These are phyloP conservation scores for Talaromyces stipitatus DNA, from an alignment of 495 filamentous ascomycete species.

Conservation along the genomic window DNA sequence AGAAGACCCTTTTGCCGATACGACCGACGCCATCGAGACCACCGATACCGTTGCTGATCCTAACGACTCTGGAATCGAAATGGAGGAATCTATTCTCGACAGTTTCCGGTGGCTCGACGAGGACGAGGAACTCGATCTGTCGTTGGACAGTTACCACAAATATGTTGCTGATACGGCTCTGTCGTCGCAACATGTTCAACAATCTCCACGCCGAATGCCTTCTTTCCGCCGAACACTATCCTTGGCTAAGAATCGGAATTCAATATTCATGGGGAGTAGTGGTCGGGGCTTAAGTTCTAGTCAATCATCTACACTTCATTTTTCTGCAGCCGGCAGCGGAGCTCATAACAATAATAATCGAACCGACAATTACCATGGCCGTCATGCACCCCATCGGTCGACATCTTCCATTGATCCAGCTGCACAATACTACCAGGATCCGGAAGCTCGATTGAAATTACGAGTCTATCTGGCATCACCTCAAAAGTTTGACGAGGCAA, in stretches of 20 bases:
- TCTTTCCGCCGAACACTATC: constrained; percentile 46
- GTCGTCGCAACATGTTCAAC: neutral
- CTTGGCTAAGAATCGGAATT: constrained; percentile 19
- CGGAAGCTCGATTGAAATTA: constrained; percentile 78
- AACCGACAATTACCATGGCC: constrained; percentile 16
- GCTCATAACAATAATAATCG: neutral
- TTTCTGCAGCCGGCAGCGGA: constrained; percentile 6
- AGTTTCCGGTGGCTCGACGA: constrained; percentile 77
- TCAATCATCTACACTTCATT: constrained; percentile 10
- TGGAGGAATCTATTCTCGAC: constrained; percentile 52
- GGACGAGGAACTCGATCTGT: constrained; percentile 65
- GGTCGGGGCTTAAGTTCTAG: constrained; percentile 11
- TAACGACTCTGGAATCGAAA: constrained; percentile 27
- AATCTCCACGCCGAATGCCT: constrained; percentile 18
- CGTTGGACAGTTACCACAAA: constrained; percentile 47
- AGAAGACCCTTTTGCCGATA: neutral
- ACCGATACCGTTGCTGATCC: constrained; percentile 4
- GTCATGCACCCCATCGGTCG: constrained; percentile 29
- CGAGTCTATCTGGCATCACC: constrained; percentile 85
- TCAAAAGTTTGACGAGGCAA: constrained; percentile 91
- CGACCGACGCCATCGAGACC: too few species aligned
- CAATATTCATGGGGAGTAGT: constrained; percentile 9
- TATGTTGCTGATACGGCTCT: constrained; percentile 28
- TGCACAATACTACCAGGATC: constrained; percentile 82
- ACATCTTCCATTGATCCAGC: constrained; percentile 59